These are phyloP conservation scores for Cyberlindnera saturnus DNA, from an alignment of 805 yeast species.

Conservation along the genomic window DNA sequence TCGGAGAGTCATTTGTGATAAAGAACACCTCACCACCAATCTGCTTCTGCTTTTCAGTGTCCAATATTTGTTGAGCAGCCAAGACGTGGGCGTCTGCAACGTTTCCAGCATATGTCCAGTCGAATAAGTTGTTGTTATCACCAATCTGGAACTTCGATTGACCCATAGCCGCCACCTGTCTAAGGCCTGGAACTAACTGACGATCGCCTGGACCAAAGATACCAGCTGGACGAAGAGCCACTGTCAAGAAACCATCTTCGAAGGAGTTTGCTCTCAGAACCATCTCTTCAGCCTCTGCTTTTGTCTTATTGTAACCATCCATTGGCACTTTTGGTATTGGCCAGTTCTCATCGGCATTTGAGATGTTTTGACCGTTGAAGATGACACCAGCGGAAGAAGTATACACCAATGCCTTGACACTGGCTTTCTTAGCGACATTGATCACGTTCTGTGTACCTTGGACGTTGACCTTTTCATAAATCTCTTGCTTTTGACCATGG, in stretches of 20 bases:
- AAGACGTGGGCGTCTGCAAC: slow-evolving; percentile 95
- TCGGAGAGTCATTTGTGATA: slow-evolving; percentile 89
- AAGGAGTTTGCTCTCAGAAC: slow-evolving; percentile 68
- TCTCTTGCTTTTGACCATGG: slow-evolving; percentile 76
- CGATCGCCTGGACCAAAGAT: slow-evolving; percentile 99
- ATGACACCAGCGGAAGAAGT: slow-evolving; percentile 98
- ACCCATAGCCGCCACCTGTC: slow-evolving; percentile 74
- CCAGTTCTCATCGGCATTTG: slow-evolving; percentile 90
- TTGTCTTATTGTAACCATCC: slow-evolving; percentile 96
- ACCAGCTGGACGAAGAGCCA: slow-evolving; percentile 94
- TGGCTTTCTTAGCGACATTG: slow-evolving; percentile 48
- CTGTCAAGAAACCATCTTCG: slow-evolving; percentile 57
- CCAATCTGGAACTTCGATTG: slow-evolving; percentile 94
- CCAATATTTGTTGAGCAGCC: slow-evolving; percentile 73
- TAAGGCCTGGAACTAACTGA: slow-evolving; percentile 88
- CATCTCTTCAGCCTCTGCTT: slow-evolving; percentile 82
- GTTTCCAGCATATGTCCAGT: slow-evolving; percentile 97
- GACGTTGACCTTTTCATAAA: slow-evolving; percentile 87
- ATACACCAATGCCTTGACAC: slow-evolving; percentile 67
- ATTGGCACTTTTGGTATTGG: slow-evolving; percentile 88
- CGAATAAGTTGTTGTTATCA: slow-evolving; percentile 87
- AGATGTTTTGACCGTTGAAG: slow-evolving; percentile 89
- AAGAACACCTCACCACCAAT: slow-evolving; percentile 87
- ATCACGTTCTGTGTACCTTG: slow-evolving; percentile 79
- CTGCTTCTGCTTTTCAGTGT: slow-evolving; percentile 31